Percentiles rank a stretch among this genome's conserved stretches.
Evolutionary conservation across 192 early-diverging fungal species (phyloP).

Genomic region (Spinellus fusiger): DNA sequence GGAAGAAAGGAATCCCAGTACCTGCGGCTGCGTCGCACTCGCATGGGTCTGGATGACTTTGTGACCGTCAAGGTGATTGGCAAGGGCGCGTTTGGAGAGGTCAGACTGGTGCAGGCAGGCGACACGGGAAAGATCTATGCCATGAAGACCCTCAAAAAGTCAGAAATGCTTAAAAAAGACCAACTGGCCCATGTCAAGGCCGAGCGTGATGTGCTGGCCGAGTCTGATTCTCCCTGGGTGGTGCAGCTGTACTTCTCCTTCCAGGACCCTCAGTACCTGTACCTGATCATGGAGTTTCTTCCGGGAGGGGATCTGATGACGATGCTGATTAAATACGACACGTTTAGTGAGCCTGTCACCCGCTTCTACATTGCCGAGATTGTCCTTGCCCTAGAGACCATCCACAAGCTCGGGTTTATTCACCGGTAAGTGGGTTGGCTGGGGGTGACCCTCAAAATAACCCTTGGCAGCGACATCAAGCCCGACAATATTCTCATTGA

Average conservation of each 20-base stretch:
- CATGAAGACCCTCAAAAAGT: conserved; percentile 95
- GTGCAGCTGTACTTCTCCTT: conserved; percentile 98
- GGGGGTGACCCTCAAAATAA: not conserved
- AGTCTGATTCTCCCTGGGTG: conserved; percentile 95
- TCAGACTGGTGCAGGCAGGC: conserved; percentile 90
- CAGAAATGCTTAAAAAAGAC: conserved; percentile 98
- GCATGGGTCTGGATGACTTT: conserved; percentile 89
- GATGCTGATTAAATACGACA: conserved; percentile 98
- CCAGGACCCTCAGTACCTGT: conserved; percentile 90
- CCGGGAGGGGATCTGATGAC: conserved; percentile 99
- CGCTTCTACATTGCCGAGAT: conserved; percentile 99
- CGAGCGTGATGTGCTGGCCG: conserved; percentile 96
- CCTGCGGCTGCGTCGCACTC: conserved; percentile 83
- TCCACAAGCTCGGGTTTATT: conserved; percentile 92
- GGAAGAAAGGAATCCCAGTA: conserved; percentile 92
- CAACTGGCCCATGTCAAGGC: conserved; percentile 98
- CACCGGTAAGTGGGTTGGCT: conserved; percentile 57
- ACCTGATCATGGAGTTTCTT: conserved; percentile 99
- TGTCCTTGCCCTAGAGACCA: conserved; percentile 85
- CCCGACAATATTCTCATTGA: conserved; percentile 92
- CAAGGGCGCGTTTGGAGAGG: conserved; percentile 98
- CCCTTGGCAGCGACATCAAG: conserved; percentile 62
- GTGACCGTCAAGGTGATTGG: conserved; percentile 97
- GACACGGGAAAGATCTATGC: conserved; percentile 98
- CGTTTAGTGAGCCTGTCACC: conserved; percentile 94